Percentiles rank a stretch among this genome's conserved stretches.
Conservation (phyloP, 2,329 filamentous ascomycete genomes). For the Cercospora sp. region DNA sequence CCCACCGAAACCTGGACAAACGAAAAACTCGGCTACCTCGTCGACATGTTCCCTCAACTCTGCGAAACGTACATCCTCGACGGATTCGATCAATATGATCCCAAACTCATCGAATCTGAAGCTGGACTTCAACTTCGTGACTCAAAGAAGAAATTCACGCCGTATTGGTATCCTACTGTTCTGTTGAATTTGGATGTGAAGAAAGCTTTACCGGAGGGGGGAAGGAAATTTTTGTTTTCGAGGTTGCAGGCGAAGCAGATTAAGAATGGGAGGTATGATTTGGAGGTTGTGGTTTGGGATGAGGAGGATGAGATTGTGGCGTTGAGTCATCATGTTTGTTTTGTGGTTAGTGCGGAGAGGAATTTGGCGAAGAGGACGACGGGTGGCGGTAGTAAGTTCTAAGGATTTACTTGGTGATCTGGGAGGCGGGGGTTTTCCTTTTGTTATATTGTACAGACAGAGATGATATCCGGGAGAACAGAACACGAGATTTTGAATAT, state of each 20-base stretch:
- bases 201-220: conserved; percentile 65
- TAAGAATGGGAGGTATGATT: conserved; percentile 70
- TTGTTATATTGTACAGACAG: not conserved
- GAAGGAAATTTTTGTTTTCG: conserved; percentile 71
- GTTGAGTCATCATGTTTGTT: conserved; percentile 65
- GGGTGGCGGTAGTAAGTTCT: conserved; percentile 23
- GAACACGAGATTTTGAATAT: not conserved
- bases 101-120: conserved; percentile 26
- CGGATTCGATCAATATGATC: conserved; percentile 39
- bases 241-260: conserved; percentile 66
- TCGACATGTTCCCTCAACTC: conserved; percentile 68
- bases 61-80: conserved; percentile 51
- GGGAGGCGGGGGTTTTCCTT: not conserved
- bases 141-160: conserved; percentile 35
- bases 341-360: conserved; percentile 63
- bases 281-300: conserved; percentile 70
- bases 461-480: not conserved
- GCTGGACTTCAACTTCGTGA: conserved; percentile 29
- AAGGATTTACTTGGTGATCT: conserved; percentile 11
- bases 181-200: conserved; percentile 76
- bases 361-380: conserved; percentile 58
- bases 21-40: conserved; percentile 63
- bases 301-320: conserved; percentile 64
- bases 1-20: conserved; percentile 65
- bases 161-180: conserved; percentile 75